Conservation (phyloP, 148 eudicot species). For the Dysphania ambrosioides region DNA sequence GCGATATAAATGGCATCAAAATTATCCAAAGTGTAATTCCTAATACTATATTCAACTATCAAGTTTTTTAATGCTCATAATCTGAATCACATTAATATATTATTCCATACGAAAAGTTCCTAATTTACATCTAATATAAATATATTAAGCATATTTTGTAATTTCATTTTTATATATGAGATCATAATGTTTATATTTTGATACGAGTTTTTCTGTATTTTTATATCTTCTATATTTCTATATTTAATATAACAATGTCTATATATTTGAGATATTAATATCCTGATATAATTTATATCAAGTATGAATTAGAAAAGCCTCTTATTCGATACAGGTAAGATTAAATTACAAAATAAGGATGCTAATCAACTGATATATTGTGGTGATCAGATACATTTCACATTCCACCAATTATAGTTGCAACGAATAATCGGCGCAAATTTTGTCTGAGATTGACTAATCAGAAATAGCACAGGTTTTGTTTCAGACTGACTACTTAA, state of each 20-base stretch:
- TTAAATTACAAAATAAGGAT: not conserved
- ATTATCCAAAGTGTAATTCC: not conserved
- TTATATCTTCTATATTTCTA: too few species aligned
- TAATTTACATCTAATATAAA: too few species aligned
- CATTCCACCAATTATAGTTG: not conserved
- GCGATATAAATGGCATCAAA: not conserved
- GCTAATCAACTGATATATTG: not conserved
- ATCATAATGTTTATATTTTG: too few species aligned
- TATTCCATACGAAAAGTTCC: too few species aligned
- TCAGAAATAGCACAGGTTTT: not conserved
- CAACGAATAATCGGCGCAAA: constrained; percentile 7
- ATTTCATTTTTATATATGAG: too few species aligned
- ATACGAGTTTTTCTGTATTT: too few species aligned
- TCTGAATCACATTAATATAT: not conserved
- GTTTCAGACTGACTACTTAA: not conserved
- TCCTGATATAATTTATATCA: too few species aligned
- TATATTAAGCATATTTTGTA: too few species aligned
- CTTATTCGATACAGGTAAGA: not conserved
- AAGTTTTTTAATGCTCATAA: not conserved
- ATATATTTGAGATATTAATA: too few species aligned
- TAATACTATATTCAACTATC: not conserved
- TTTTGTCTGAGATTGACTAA: constrained; percentile 5
- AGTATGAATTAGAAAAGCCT: too few species aligned
- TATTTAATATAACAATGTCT: too few species aligned
- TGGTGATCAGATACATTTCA: constrained; percentile 15